Base-by-base conservation (phyloP, 129 eudicot species). In the Calendula officinalis region DNA sequence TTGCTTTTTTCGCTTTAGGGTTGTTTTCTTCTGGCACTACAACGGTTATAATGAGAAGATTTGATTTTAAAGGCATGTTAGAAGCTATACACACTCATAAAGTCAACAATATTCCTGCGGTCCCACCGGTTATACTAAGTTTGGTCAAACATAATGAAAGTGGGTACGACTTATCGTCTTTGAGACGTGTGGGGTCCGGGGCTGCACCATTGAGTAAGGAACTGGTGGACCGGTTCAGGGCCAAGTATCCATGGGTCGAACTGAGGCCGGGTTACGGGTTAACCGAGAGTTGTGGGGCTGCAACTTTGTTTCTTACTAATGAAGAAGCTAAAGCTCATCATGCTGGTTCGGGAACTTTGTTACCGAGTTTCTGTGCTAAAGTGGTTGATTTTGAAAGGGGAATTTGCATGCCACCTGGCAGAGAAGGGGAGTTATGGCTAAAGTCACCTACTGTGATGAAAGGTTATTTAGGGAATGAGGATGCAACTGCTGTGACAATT, bases 171-270 rank as follows among this genome's bases (percentile, higher is more conserved):
- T 73, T 89, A 50, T 71, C 90, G 7, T 82, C 94, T n/a, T 47
- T 89, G 78, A 45, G 87, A 68, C 60, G 90, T 49, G 77, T 81
- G 35, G 83, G 83, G 22, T 85, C 94, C 0, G 96, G 96, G 9
- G 94, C 94, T 11, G 96, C 96, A 6, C 94, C 87, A 0, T 56
- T 89, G 60, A 80, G 96, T 61, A 82, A 89, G 75, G 90, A 82
- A 32, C 45, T 89, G 16, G 78, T 42, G 35, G 90, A 83, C 5
- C 80, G 64, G 66, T 89, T 85, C 34, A 64, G 94, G 54, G 51
- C 67, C 50, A 89, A 68, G 85, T 89, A 77, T 71, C 96, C 94
- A 0, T 76, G 85, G 90, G 96, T 85, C 15, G 77, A 72, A 36
- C 36, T 89, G 5, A 82, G 85, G 78, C 94, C 78, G 49, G 96